Evolutionary conservation across 805 yeast genomes (phyloP), one percentile per base, ranked within the genome.

Genomic region (Starmerella scarabaei): DNA sequence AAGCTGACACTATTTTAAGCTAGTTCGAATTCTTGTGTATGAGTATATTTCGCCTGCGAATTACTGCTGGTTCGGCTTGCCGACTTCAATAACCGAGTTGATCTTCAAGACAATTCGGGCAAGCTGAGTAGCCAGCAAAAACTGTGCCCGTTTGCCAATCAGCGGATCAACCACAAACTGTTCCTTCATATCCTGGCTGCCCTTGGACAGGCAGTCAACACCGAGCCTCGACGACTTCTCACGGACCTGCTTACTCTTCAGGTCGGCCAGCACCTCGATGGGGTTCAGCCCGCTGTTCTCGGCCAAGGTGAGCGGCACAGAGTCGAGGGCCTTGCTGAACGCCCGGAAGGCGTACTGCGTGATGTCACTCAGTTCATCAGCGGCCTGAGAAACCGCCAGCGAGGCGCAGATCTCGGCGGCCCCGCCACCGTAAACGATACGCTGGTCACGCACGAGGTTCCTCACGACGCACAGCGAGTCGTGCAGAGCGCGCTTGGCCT

Each of bases 381-480:
- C 96, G 49, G 80, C 94, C 36, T 79, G 82, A 42, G 84, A 69
- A 14, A 91, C 94, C 15, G 91, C 93, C 52, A 91, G 65, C 12
- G 97, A 85, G 67, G 94, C 80, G 2, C 94, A 72, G 38, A 91
- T 77, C 65, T 91, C 99, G 28, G 97, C 93, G 18, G 98, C 94
- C 51, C 99, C 99, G 53, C 99, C 99, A 48, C 99, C 99, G 57
- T 91, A 91, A n/a, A 93, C 96, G 34, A 91, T 83, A 61, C 95
- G 73, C 59, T 76, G 79, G 61, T 93, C 97, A 54, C 78, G 75
- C 37, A 93, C 79, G 58, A 91, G 72, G 64, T 91, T 93, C 66
- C 98, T 80, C 21, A 91, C 98, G 33, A 93, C 99, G 66, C 98
- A 88, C 42, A 91, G 66, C 7, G 98, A 82, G 60, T 91, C 99